These are phyloP conservation scores for Boechera stricta DNA, from an alignment of 345 rosid species.

Conservation along the genomic window DNA sequence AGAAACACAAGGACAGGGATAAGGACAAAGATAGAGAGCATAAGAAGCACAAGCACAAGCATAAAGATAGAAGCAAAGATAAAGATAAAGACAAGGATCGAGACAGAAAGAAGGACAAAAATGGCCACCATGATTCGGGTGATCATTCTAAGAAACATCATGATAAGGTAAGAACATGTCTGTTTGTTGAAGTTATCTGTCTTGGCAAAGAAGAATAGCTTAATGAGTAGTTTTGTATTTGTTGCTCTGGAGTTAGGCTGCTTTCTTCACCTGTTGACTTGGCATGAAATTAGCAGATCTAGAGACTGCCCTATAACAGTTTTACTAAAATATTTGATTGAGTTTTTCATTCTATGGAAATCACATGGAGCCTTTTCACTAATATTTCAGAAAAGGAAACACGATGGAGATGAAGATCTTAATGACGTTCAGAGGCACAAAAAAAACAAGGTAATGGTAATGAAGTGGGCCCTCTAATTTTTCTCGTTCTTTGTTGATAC, in stretches of 20 bases:
- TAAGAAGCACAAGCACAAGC: conserved; percentile 88
- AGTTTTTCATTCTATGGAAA: not conserved
- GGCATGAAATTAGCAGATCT: conserved; percentile 18
- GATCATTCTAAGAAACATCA: conserved; percentile 86
- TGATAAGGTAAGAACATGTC: conserved; percentile 71
- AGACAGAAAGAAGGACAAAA: conserved; percentile 79
- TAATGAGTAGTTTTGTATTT: not conserved
- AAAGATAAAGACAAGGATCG: conserved; percentile 81
- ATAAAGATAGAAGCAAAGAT: conserved; percentile 83
- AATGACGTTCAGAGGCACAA: conserved; percentile 85
- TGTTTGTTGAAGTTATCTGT: conserved; percentile 24
- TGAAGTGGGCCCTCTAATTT: not conserved
- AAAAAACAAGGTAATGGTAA: conserved; percentile 82
- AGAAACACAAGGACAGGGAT: conserved; percentile 83
- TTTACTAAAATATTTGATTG: conserved; percentile 17
- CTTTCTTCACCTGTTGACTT: conserved; percentile 11
- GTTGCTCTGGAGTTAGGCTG: conserved; percentile 15
- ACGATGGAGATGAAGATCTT: conserved; percentile 88
- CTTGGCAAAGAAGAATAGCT: conserved; percentile 14
- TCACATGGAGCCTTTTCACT: conserved; percentile 32
- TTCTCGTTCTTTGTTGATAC: not conserved
- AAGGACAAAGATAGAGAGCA: conserved; percentile 91
- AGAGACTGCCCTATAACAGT: conserved; percentile 21
- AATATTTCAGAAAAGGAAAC: conserved; percentile 90
- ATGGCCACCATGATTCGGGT: conserved; percentile 78